Evolutionary conservation across 768 basidiomycete genomes (phyloP), one percentile per base, ranked within the genome.

Genomic region (Kwoniella sp.): DNA sequence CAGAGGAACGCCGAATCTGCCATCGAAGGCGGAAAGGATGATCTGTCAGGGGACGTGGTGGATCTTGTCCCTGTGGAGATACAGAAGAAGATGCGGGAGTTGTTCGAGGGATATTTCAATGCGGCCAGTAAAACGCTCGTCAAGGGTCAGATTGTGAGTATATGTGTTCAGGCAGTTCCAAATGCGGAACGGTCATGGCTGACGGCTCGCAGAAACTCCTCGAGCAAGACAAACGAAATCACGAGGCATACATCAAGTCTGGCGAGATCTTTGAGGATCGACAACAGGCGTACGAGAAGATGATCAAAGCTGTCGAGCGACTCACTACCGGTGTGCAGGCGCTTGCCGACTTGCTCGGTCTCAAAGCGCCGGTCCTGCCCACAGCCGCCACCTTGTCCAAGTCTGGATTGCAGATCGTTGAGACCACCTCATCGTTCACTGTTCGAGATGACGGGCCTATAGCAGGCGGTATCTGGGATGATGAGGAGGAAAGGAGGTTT

Each of bases 211-310:
- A 98, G 93, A 84, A 86, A 41, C 79, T 99, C 39, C 90, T 96
- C 84, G 90, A 95, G 60, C 92, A 95, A 76, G 95, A 98, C 73
- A 85, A 85, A 57, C 81, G 87, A 44, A 99, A 99, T 65, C 93
- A 98, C 70, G 95, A 99, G 78, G 95, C 95, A 51, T 99, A 99
- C 70, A 98, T 99, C 61, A 89, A 92, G 27, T 96, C 92, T 2
- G 95, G 95, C 23, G 93, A 99, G 75, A 96, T 99, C 57, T 99
- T 99, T 62, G 95, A 99, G 69, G 95, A 99, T 73, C 83, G 95
- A 28, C 93, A 98, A 72, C 92, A 98, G 74, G 90, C 88, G 9
- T 99, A 99, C 70, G 95, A 99, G 78, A 91, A 89, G 77, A 95
- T 98, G 88, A 91, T 90, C 32, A 90, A 88, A 75, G 81, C 84